These are phyloP conservation scores for Carex scoparia DNA, from an alignment of 176 grass and related monocot genomes.

Conservation along the genomic window DNA sequence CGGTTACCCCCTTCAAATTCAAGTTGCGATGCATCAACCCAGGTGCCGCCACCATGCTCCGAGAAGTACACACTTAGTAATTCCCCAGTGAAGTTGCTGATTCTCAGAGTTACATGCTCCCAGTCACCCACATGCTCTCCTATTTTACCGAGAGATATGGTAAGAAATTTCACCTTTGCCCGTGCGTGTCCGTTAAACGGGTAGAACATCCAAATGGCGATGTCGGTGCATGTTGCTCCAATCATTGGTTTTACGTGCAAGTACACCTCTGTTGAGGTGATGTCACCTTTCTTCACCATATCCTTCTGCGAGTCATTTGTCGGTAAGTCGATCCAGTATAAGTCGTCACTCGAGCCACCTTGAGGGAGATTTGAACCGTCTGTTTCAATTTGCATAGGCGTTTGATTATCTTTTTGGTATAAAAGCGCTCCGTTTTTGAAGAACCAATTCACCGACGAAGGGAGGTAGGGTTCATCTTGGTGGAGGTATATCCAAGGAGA, in stretches of 20 bases:
- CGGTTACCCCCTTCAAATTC: conserved; percentile 42
- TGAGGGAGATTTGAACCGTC: conserved; percentile 78
- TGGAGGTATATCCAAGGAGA: conserved; percentile 69
- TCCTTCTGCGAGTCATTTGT: conserved; percentile 28
- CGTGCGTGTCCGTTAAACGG: conserved; percentile 77
- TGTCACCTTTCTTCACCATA: conserved; percentile 60
- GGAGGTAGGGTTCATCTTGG: conserved; percentile 50
- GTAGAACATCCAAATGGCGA: conserved; percentile 70
- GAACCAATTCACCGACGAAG: conserved; percentile 73
- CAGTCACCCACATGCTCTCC: conserved; percentile 91
- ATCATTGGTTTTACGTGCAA: conserved; percentile 79
- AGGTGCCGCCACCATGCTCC: conserved; percentile 53
- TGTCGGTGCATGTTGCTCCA: conserved; percentile 65
- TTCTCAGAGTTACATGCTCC: conserved; percentile 82
- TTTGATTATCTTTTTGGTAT: conserved; percentile 53
- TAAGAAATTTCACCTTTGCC: conserved; percentile 48
- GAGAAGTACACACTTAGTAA: conserved; percentile 54
- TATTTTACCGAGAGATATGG: conserved; percentile 52
- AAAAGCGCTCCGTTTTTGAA: conserved; percentile 74
- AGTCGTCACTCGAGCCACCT: conserved; percentile 54
- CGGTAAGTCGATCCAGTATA: conserved; percentile 86
- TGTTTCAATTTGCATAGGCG: conserved; percentile 38
- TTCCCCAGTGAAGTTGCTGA: conserved; percentile 79
- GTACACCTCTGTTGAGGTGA: conserved; percentile 46
- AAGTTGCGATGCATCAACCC: conserved; percentile 63